These are phyloP conservation scores for Lagenaria siceraria DNA, from an alignment of 306 rosid genomes.

Conservation along the genomic window DNA sequence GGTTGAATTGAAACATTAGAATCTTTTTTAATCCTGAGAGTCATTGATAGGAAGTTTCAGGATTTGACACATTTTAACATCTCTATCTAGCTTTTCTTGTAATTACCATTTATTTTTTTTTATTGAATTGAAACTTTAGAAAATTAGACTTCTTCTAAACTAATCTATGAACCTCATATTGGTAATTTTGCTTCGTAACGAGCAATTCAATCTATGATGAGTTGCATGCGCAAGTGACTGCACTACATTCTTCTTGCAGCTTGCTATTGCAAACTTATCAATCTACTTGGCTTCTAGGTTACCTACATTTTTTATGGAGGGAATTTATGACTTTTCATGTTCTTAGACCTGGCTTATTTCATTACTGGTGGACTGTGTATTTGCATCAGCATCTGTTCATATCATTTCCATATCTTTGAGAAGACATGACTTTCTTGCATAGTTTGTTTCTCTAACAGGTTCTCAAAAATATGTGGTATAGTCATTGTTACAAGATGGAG, in stretches of 20 bases:
- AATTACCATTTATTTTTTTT: background rate
- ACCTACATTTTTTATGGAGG: background rate
- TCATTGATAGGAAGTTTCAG: background rate
- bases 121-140: conserved; percentile 1
- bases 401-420: background rate
- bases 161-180: background rate
- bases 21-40: background rate
- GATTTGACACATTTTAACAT: background rate
- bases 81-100: background rate
- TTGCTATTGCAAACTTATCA: background rate
- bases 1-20: background rate
- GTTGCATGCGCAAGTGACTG: background rate
- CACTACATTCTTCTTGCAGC: background rate
- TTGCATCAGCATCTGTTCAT: background rate
- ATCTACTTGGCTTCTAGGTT: background rate
- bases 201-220: background rate
- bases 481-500: background rate
- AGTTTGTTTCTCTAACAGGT: background rate
- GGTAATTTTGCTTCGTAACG: background rate
- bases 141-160: background rate
- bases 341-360: background rate
- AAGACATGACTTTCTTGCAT: background rate
- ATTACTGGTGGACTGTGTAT: background rate
- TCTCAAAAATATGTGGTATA: background rate
- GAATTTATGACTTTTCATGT: background rate